These are phyloP conservation scores for Hirsutella thompsonii DNA, from an alignment of 2,329 filamentous ascomycete species.

Conservation along the genomic window DNA sequence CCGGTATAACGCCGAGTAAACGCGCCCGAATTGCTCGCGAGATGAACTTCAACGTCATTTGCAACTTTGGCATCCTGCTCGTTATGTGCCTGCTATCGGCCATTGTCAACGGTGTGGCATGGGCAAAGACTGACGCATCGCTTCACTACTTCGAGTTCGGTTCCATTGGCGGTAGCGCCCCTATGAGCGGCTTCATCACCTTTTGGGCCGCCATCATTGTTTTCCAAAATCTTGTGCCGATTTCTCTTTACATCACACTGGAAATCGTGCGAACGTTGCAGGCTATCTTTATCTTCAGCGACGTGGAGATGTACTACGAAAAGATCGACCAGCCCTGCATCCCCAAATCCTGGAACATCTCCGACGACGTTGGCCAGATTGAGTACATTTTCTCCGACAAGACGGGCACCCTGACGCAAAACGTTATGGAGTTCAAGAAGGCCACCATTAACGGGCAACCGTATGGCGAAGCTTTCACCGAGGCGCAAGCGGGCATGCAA, in stretches of 20 bases:
- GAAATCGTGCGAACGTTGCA: slow-evolving; percentile 91
- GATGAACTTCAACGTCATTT: slow-evolving; percentile 93
- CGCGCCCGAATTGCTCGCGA: slow-evolving; percentile 82
- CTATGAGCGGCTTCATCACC: slow-evolving; percentile 82
- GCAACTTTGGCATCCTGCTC: slow-evolving; percentile 86
- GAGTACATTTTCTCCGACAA: slow-evolving; percentile 99
- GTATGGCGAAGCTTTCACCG: slow-evolving; percentile 95
- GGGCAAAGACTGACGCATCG: slow-evolving; percentile 63
- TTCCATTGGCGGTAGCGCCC: slow-evolving; percentile 61
- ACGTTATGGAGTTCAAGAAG: slow-evolving; percentile 99
- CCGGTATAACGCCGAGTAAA: slow-evolving; percentile 89
- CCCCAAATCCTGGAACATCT: slow-evolving; percentile 98
- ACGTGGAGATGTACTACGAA: slow-evolving; percentile 94
- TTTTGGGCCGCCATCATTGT: slow-evolving; percentile 93
- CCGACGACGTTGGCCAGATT: slow-evolving; percentile 93
- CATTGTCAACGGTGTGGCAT: slow-evolving; percentile 73
- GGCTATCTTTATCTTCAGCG: slow-evolving; percentile 95
- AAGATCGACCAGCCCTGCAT: slow-evolving; percentile 88
- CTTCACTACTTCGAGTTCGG: slow-evolving; percentile 75
- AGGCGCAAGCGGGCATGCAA: slow-evolving; percentile 93
- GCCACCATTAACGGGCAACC: slow-evolving; percentile 90
- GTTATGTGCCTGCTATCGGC: slow-evolving; percentile 79
- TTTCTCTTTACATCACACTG: slow-evolving; percentile 92
- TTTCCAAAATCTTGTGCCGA: slow-evolving; percentile 97
- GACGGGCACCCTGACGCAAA: slow-evolving; percentile 90